Base-by-base conservation (phyloP, 2,329 filamentous ascomycete genomes). In the Penicillium decumbens region DNA sequence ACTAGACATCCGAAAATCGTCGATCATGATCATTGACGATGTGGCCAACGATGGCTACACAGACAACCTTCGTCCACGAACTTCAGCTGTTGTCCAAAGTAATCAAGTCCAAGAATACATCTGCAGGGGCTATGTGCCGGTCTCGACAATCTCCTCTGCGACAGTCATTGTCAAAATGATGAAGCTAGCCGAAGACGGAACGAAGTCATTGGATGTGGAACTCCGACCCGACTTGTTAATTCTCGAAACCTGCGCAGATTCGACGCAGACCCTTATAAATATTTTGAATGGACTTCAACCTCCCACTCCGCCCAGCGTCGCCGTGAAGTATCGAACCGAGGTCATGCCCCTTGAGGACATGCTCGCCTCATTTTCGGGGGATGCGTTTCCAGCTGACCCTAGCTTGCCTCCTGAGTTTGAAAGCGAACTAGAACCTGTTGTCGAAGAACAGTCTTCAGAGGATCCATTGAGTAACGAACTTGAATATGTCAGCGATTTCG, bases 181-280 rank as follows among this genome's bases (percentile, higher is more conserved):
- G 20, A 75, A 77, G 8, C 75, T 79, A 35, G 75, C 76, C 2
- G 74, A 75, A 1, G 79, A 83, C 30, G 80, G 78, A 0, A 77
- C 83, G 27, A 86, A 84, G 55, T 80, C 82, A 35, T 70, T 96
- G 12, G 85, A 93, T 58, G 78, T 96, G 1, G 88, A 95, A 55
- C 74, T 97, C 41, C 83, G 83, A 53, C 91, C 95, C 62, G 87
- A 95, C 56, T 77, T 98, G 1, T 77, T 98, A 45, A 85, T 98
- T 29, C 74, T 98, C 6, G 93, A 98, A 69, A 95, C 91, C 1
- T 98, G 95, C 63, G 93, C 93, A 27, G 93, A 98, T 70, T 98
- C 93, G 1, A 97, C 90, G 0, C 90, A 96, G 67, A 98, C 93
- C 0, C 77, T 98, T 12, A 85, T 95, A 45, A 79, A 81, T 1